phyloP scores from a whole-genome alignment of 495 filamentous ascomycete genomes.

The Trichoderma asperelloides region DNA sequence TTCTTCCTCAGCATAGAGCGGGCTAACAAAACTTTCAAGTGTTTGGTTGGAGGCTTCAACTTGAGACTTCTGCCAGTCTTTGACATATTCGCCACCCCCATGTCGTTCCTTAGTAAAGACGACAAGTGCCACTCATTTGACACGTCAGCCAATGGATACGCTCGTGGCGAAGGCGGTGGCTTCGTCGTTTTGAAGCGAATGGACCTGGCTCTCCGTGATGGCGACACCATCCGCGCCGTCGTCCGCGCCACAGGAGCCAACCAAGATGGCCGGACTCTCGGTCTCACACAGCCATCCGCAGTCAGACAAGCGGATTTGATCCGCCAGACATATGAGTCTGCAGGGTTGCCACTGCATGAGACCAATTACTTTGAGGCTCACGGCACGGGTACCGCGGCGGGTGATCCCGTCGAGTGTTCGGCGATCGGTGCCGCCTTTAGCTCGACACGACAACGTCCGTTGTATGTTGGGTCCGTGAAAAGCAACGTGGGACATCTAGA shows the following conservation, averaged over 20 bases:
- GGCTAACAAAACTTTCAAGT: too few relatives aligned
- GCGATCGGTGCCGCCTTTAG: conserved; percentile 16
- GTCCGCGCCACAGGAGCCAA: conserved; percentile 45
- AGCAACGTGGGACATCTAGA: conserved; percentile 37
- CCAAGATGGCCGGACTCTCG: conserved; percentile 37
- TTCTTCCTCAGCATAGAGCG: background rate
- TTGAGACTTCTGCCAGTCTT: too few relatives aligned
- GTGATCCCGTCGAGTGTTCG: conserved; percentile 36
- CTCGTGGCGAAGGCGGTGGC: conserved; percentile 49
- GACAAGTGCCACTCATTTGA: conserved; percentile 47
- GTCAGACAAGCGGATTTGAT: conserved; percentile 42
- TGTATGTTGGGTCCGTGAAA: conserved; percentile 21
- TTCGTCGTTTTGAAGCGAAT: conserved; percentile 46
- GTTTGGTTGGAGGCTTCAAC: too few relatives aligned
- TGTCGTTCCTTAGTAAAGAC: conserved; percentile 23
- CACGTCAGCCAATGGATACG: conserved; percentile 48
- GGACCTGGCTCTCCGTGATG: conserved; percentile 33
- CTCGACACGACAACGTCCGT: background rate
- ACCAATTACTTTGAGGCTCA: conserved; percentile 42
- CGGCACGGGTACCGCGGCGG: conserved; percentile 42
- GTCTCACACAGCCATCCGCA: conserved; percentile 42
- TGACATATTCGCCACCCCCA: background rate
- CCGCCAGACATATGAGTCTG: conserved; percentile 28
- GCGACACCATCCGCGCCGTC: conserved; percentile 43
- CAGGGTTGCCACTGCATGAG: conserved; percentile 11